Conservation (phyloP, 441 rosid genomes). For the Theobroma grandiflorum region DNA sequence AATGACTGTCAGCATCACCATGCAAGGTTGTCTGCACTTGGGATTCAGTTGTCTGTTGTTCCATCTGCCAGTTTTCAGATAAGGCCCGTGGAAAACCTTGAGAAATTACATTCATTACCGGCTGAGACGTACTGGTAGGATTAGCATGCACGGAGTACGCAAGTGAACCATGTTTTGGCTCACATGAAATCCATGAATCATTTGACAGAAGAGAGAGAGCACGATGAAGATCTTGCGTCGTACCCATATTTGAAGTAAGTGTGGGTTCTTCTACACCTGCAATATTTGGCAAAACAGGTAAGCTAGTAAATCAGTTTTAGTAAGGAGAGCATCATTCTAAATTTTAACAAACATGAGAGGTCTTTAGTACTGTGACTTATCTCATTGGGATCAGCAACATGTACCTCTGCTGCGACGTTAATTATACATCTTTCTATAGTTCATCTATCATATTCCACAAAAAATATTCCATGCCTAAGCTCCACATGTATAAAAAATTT, state of each 20-base stretch:
- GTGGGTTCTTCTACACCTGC: slow-evolving; percentile 63
- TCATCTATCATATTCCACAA: not conserved
- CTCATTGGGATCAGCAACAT: not conserved
- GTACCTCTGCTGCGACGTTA: not conserved
- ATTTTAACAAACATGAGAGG: not conserved
- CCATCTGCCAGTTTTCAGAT: slow-evolving; percentile 59
- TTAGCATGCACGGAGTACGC: slow-evolving; percentile 43
- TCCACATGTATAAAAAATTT: not conserved
- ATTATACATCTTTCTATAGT: not conserved
- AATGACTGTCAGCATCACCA: slow-evolving; percentile 41
- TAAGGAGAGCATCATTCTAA: not conserved
- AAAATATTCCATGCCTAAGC: too few relatives aligned
- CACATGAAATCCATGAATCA: slow-evolving; percentile 59
- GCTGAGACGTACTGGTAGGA: slow-evolving; percentile 41
- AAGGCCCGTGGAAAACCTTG: slow-evolving; percentile 44
- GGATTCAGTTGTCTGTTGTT: slow-evolving; percentile 43
- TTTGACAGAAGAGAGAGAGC: slow-evolving; percentile 99
- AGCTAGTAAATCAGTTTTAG: slow-evolving; percentile 18
- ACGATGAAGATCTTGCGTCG: slow-evolving; percentile 72
- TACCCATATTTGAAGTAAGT: slow-evolving; percentile 60
- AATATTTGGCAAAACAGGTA: slow-evolving; percentile 12
- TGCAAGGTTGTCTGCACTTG: slow-evolving; percentile 41
- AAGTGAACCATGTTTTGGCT: slow-evolving; percentile 54
- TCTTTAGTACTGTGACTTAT: not conserved
- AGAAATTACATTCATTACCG: slow-evolving; percentile 38